Conservation (phyloP, 257 asterid species). For the Parsonsia alboflavescens region DNA sequence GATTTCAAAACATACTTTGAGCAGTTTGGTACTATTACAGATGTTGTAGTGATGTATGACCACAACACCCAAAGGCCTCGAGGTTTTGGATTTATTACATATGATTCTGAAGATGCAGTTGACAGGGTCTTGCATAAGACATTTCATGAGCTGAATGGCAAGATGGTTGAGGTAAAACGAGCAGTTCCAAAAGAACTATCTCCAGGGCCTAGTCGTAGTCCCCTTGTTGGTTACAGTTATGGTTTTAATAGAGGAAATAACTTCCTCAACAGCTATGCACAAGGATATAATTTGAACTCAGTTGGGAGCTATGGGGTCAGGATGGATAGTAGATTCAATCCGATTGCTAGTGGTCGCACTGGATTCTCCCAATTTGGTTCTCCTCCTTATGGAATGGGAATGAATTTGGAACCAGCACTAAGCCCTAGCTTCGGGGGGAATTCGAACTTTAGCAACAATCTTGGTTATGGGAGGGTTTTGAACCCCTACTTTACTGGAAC, state of each 20-base stretch:
- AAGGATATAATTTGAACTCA: slow-evolving; percentile 49
- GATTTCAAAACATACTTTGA: slow-evolving; percentile 71
- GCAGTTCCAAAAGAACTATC: slow-evolving; percentile 80
- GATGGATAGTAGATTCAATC: slow-evolving; percentile 65
- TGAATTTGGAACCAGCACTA: slow-evolving; percentile 62
- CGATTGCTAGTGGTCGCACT: slow-evolving; percentile 48
- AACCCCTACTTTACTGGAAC: slow-evolving; percentile 52
- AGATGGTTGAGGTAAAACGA: slow-evolving; percentile 77
- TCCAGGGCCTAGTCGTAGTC: slow-evolving; percentile 62
- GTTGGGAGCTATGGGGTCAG: slow-evolving; percentile 61
- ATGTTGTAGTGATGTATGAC: slow-evolving; percentile 82
- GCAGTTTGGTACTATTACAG: slow-evolving; percentile 67
- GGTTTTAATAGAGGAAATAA: slow-evolving; percentile 54
- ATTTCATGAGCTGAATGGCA: slow-evolving; percentile 70
- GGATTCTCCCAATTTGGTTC: slow-evolving; percentile 53
- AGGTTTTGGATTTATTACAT: slow-evolving; percentile 76
- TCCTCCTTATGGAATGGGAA: slow-evolving; percentile 54
- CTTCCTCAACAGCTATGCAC: slow-evolving; percentile 50
- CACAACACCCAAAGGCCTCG: slow-evolving; percentile 84
- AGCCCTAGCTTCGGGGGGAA: slow-evolving; percentile 52
- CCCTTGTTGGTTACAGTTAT: slow-evolving; percentile 51
- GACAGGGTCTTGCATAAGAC: slow-evolving; percentile 68
- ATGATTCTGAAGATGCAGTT: slow-evolving; percentile 78
- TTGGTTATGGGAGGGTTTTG: slow-evolving; percentile 56
- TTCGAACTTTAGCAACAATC: slow-evolving; percentile 52